A percentile compares a stretch with the other conserved stretches of the same genome.
Evolutionary conservation across 257 asterid species (phyloP).

Genomic region (Solanum paucissectum): DNA sequence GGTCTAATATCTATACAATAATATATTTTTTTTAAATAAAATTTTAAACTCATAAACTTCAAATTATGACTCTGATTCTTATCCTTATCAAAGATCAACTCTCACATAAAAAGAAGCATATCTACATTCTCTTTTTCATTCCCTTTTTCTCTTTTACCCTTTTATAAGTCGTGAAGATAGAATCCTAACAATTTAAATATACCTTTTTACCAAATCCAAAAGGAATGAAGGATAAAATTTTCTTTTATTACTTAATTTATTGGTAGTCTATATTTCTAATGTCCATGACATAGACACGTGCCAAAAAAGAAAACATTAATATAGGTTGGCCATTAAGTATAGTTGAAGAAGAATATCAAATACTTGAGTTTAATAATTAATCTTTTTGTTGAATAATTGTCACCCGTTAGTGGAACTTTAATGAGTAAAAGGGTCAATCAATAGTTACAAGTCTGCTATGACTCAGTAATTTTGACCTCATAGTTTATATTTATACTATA

Average conservation of each 20-base stretch:
- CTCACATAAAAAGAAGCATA: not conserved
- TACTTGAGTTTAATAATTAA: not conserved
- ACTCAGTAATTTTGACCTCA: not conserved
- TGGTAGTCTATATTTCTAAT: not conserved
- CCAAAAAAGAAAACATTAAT: not conserved
- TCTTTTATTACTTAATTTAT: not conserved
- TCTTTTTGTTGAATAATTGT: not conserved
- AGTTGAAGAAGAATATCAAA: not conserved
- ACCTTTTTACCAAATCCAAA: not conserved
- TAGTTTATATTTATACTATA: not conserved
- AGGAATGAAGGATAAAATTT: not conserved
- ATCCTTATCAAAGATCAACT: not conserved
- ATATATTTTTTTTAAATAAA: not conserved
- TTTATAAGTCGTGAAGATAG: not conserved
- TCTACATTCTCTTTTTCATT: not conserved
- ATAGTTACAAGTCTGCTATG: not conserved
- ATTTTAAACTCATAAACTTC: not conserved
- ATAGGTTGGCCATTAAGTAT: not conserved
- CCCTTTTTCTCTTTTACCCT: not conserved
- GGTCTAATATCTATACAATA: not conserved
- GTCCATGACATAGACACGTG: not conserved
- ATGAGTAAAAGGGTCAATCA: not conserved
- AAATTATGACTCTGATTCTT: not conserved
- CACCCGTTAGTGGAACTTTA: not conserved
- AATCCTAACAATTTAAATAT: not conserved